phyloP scores from a whole-genome alignment of 2,329 filamentous ascomycete genomes.

The Monosporascus ibericus region DNA sequence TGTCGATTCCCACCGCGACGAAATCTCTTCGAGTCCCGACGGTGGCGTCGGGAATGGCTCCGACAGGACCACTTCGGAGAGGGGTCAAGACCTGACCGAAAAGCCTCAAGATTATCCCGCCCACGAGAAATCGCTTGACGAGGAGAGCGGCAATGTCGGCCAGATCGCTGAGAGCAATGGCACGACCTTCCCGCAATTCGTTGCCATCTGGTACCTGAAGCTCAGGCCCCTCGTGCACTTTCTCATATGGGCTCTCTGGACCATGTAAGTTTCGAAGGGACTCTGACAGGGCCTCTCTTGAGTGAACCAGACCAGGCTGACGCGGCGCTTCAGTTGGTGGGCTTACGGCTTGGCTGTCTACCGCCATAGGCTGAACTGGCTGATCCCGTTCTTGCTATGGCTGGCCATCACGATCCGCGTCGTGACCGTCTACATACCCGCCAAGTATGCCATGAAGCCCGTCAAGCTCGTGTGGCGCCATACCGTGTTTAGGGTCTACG shows the following conservation, averaged over 20 bases:
- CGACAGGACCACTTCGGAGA: conserved; percentile 37
- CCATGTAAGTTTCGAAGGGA: conserved; percentile 24
- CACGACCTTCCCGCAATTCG: conserved; percentile 19
- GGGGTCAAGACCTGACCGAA: conserved; percentile 29
- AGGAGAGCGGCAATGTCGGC: conserved; percentile 25
- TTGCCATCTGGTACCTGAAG: conserved; percentile 33
- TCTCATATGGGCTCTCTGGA: conserved; percentile 32
- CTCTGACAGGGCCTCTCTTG: not conserved
- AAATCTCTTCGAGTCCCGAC: conserved; percentile 34
- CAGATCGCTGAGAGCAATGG: conserved; percentile 9
- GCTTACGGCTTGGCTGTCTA: conserved; percentile 53
- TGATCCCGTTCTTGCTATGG: conserved; percentile 79
- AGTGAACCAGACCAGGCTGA: conserved; percentile 5
- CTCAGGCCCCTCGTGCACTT: conserved; percentile 40
- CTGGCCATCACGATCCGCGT: conserved; percentile 68
- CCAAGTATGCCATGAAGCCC: conserved; percentile 58
- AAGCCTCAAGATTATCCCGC: conserved; percentile 31
- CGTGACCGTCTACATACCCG: conserved; percentile 66
- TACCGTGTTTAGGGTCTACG: conserved; percentile 52
- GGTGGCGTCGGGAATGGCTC: conserved; percentile 23
- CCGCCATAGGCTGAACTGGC: conserved; percentile 65
- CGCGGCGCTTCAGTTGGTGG: conserved; percentile 29
- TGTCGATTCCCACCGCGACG: conserved; percentile 34
- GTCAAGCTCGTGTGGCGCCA: conserved; percentile 63
- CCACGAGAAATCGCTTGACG: conserved; percentile 23